Percentiles rank a stretch among this genome's conserved stretches.
Evolutionary conservation across 2,329 filamentous ascomycete genomes (phyloP).

Genomic region (Lasiodiplodia theobromae): DNA sequence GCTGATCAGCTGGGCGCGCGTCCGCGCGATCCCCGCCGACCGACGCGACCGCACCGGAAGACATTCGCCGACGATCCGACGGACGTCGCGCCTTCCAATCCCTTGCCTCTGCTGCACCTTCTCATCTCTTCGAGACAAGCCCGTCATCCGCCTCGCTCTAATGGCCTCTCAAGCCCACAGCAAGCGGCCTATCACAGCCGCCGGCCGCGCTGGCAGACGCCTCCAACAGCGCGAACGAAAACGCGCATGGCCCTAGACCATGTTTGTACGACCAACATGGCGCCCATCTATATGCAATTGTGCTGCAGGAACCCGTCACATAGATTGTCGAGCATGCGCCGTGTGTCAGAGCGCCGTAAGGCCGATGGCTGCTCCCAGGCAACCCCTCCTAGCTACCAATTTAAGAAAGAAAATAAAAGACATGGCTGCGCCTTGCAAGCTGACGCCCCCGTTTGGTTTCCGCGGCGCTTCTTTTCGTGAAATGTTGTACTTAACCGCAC

Average conservation of each 20-base stretch:
- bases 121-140: slow-evolving; percentile 23
- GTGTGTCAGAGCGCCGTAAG: slow-evolving; percentile 22
- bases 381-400: slow-evolving; percentile 17
- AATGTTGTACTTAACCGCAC: not conserved
- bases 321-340: slow-evolving; percentile 23
- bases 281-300: slow-evolving; percentile 9
- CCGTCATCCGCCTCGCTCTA: slow-evolving; percentile 5
- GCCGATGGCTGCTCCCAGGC: not conserved
- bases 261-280: slow-evolving; percentile 19
- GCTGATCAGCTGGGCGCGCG: slow-evolving; percentile 8
- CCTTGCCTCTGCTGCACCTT: not conserved
- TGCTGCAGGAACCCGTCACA: slow-evolving; percentile 20
- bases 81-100: slow-evolving; percentile 6
- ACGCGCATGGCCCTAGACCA: slow-evolving; percentile 12
- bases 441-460: slow-evolving; percentile 10
- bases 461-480: not conserved
- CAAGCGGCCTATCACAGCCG: not conserved
- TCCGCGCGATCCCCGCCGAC: not conserved
- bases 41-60: slow-evolving; percentile 6
- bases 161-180: not conserved
- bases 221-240: slow-evolving; percentile 22
- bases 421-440: not conserved
- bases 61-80: not conserved
- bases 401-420: slow-evolving; percentile 9
- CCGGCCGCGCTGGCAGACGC: not conserved